Conservation (phyloP, 139 green algal genomes). For the Pycnococcus provasolii region DNA sequence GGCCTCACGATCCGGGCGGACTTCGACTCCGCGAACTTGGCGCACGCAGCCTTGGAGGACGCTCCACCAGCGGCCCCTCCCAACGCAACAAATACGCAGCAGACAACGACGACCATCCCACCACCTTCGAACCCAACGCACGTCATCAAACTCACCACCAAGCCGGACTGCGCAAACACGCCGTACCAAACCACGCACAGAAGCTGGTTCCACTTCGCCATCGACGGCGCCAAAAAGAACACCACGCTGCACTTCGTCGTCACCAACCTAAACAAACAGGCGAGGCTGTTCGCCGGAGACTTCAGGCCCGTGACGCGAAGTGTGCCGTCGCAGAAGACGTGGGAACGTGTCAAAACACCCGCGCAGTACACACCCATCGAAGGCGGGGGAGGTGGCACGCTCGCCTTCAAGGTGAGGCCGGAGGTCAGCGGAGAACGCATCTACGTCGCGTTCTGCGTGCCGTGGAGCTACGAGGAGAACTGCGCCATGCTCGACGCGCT, state of each 20-base stretch:
- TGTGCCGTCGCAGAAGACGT: neutral
- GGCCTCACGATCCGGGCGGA: constrained; percentile 7
- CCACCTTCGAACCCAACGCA: neutral
- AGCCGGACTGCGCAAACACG: constrained; percentile 9
- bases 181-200: constrained; percentile 25
- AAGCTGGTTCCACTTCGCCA: constrained; percentile 43
- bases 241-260: constrained; percentile 28
- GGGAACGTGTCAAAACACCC: neutral
- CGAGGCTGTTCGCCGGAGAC: constrained; percentile 5
- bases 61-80: too few species aligned
- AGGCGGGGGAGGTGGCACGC: neutral
- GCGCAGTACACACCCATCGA: too few species aligned
- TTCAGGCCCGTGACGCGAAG: neutral
- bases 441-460: constrained; percentile 13
- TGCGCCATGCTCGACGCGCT: neutral
- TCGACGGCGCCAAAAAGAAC: constrained; percentile 17
- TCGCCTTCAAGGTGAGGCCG: neutral
- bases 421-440: neutral
- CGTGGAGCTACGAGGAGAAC: constrained; percentile 7
- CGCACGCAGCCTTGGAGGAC: neutral
- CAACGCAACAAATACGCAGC: neutral
- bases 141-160: constrained; percentile 4
- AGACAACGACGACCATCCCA: neutral
- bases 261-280: constrained; percentile 22
- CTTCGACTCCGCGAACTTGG: constrained; percentile 14